Percentiles rank a stretch among this genome's conserved stretches.
phyloP scores from a whole-genome alignment of 257 asterid species.

The Fraxinus americana region DNA sequence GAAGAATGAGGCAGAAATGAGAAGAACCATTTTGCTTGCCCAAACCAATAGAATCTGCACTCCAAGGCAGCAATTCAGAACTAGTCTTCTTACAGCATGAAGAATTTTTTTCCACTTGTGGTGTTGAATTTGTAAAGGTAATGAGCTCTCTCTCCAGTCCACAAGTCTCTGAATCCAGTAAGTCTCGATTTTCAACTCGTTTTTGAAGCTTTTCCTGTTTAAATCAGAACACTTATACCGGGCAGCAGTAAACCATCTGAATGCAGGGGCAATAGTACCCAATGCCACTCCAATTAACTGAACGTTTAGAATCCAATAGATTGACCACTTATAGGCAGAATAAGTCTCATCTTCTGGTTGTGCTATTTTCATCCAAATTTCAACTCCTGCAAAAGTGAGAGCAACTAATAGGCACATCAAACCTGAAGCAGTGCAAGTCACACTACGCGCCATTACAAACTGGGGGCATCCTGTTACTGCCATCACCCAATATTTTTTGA shows the following conservation, averaged over 20 bases:
- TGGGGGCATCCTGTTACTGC: neutral
- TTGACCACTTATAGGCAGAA: constrained; percentile 36
- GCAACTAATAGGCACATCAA: too few relatives aligned
- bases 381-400: too few relatives aligned
- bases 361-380: neutral
- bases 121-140: neutral
- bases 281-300: too few relatives aligned
- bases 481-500: too few relatives aligned
- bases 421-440: too few relatives aligned
- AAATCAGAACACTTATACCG: neutral
- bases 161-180: constrained; percentile 20
- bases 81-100: constrained; percentile 20
- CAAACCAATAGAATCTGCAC: too few relatives aligned
- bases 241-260: constrained; percentile 28
- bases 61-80: too few relatives aligned
- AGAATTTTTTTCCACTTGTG: neutral
- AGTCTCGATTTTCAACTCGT: too few relatives aligned
- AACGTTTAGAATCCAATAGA: constrained; percentile 27
- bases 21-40: neutral
- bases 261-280: neutral
- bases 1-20: constrained; percentile 18
- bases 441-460: constrained; percentile 28
- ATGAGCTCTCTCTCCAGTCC: constrained; percentile 35
- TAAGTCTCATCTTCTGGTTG: neutral
- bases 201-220: constrained; percentile 6